Conservation (phyloP, 352 stramenopile genomes). For the Globisporangium abappressorium region DNA sequence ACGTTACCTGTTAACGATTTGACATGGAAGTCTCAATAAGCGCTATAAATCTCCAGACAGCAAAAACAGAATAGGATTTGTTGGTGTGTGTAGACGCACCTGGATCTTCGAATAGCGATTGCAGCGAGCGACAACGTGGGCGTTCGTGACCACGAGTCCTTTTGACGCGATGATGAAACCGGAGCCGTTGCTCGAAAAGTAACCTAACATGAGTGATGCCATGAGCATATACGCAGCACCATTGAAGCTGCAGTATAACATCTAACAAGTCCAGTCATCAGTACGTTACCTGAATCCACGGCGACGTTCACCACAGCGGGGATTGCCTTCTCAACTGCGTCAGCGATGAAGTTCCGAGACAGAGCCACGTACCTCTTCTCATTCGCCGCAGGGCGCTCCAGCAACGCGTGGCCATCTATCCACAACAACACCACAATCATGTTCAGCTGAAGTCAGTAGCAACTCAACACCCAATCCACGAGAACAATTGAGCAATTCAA, state of each 20-base stretch:
- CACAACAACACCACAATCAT: not conserved
- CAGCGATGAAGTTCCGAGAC: slow-evolving; percentile 84
- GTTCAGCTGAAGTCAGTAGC: not conserved
- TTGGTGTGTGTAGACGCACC: slow-evolving; percentile 22
- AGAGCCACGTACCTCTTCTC: slow-evolving; percentile 25
- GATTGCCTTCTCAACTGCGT: slow-evolving; percentile 87
- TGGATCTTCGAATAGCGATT: slow-evolving; percentile 83
- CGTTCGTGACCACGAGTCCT: slow-evolving; percentile 91
- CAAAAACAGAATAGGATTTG: not conserved
- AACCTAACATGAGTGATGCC: slow-evolving; percentile 25
- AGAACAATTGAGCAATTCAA: not conserved
- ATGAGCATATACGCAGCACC: not conserved
- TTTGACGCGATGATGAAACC: slow-evolving; percentile 90
- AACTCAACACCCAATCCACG: not conserved
- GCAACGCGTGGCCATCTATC: slow-evolving; percentile 17
- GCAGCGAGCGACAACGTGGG: slow-evolving; percentile 86
- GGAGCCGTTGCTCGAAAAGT: slow-evolving; percentile 80
- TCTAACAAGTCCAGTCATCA: not conserved
- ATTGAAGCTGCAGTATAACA: not conserved
- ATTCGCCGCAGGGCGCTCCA: slow-evolving; percentile 20
- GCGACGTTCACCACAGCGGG: slow-evolving; percentile 89
- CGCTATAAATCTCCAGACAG: not conserved
- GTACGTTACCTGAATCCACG: slow-evolving; percentile 48
- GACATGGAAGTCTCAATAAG: not conserved
- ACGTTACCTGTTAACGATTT: slow-evolving; percentile 50